These are phyloP conservation scores for Vicia faba DNA, from an alignment of 306 rosid genomes.

Conservation along the genomic window DNA sequence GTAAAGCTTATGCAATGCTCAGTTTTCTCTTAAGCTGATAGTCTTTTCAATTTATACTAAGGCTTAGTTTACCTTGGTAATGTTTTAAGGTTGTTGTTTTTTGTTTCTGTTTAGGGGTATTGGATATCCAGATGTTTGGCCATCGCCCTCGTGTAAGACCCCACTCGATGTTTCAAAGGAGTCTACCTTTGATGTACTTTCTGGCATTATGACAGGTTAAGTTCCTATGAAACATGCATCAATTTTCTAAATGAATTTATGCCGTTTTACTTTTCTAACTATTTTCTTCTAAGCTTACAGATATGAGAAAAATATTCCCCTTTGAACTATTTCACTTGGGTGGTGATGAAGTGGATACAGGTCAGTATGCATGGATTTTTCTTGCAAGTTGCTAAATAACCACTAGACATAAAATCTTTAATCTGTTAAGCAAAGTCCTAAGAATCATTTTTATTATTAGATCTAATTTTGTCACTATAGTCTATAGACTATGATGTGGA, in stretches of 20 bases:
- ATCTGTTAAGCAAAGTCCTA: conserved; percentile 5
- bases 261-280: conserved; percentile 9
- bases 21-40: conserved; percentile 31
- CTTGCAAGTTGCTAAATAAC: no score
- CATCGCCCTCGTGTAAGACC: conserved; percentile 77
- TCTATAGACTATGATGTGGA: conserved; percentile 15
- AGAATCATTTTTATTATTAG: conserved; percentile 20
- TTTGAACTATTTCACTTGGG: conserved; percentile 99
- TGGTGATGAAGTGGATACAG: conserved; percentile 96
- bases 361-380: conserved; percentile 58
- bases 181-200: conserved; percentile 75
- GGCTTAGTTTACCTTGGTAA: not conserved
- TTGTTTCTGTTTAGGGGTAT: conserved; percentile 62
- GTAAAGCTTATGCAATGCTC: conserved; percentile 48
- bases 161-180: conserved; percentile 91
- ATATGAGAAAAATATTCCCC: conserved; percentile 90
- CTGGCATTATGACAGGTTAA: conserved; percentile 88
- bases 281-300: conserved; percentile 52
- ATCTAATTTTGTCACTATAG: not conserved
- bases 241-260: not conserved
- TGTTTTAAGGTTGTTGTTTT: conserved; percentile 24
- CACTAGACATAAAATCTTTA: conserved; percentile 23
- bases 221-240: conserved; percentile 28
- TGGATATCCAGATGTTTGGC: conserved; percentile 97
- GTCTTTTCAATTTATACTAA: not conserved